phyloP scores from a whole-genome alignment of 768 basidiomycete species.

The Hortiboletus campestris region DNA sequence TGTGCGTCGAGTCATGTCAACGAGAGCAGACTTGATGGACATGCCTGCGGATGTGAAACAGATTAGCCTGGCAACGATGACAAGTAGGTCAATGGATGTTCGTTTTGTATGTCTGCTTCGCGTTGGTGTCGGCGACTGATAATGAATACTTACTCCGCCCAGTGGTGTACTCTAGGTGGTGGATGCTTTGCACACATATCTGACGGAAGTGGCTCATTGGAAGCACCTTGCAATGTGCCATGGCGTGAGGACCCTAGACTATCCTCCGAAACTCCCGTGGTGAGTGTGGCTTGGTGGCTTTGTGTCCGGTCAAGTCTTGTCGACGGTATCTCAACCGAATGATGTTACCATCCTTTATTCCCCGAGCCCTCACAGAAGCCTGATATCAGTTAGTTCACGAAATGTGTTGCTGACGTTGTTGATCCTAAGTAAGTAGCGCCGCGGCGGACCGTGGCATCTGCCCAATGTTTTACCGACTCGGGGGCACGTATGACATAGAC shows the following conservation, averaged over 20 bases:
- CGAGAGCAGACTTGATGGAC: no score
- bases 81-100: no score
- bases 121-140: background rate
- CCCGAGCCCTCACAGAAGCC: no score
- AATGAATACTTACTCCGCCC: background rate
- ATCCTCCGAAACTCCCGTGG: background rate
- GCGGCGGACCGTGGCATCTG: background rate
- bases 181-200: constrained; percentile 1
- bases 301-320: background rate
- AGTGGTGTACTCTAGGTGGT: background rate
- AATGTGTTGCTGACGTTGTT: constrained; percentile 1
- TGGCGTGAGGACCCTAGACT: background rate
- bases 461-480: background rate
- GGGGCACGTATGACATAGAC: background rate
- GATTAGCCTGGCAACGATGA: no score
- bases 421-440: constrained; percentile 5
- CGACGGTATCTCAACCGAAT: background rate
- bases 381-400: background rate
- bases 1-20: no score
- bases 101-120: constrained; percentile 1
- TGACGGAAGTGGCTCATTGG: background rate
- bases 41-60: no score
- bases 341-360: background rate
- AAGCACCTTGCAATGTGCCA: background rate
- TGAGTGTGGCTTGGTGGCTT: background rate